These are phyloP conservation scores for Fusarium brevicatenulatum DNA, from an alignment of 2,329 filamentous ascomycete species.

Conservation along the genomic window DNA sequence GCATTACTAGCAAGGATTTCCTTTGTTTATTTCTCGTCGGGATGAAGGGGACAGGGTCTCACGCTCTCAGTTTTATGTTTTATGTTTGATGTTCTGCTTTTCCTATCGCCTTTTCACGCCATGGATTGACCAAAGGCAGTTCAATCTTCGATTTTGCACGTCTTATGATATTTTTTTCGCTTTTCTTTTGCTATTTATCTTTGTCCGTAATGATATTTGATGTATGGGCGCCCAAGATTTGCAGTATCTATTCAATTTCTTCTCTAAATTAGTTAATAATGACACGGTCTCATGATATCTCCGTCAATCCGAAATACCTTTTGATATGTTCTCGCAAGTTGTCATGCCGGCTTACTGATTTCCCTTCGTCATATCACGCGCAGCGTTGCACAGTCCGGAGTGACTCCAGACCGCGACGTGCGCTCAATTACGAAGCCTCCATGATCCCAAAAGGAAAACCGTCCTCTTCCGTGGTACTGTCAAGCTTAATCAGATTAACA, in stretches of 20 bases:
- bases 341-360: too few species aligned
- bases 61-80: constrained; percentile 35
- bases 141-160: constrained; percentile 5
- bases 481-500: too few species aligned
- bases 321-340: neutral
- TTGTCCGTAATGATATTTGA: constrained; percentile 18
- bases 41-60: constrained; percentile 11
- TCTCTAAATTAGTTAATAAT: constrained; percentile 35
- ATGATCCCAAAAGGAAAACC: too few species aligned
- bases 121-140: constrained; percentile 9
- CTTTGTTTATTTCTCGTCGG: constrained; percentile 14
- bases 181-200: neutral
- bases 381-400: too few species aligned
- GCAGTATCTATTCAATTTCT: constrained; percentile 18
- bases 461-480: too few species aligned
- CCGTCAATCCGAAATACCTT: neutral
- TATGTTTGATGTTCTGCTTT: constrained; percentile 21
- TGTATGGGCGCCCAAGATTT: constrained; percentile 7
- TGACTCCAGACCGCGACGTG: too few species aligned
- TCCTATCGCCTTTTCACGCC: neutral
- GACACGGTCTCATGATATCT: constrained; percentile 17
- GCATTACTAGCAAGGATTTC: constrained; percentile 25
- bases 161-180: neutral
- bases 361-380: too few species aligned
- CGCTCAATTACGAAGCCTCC: too few species aligned